Evolutionary conservation across 2,329 filamentous ascomycete genomes (phyloP), one percentile per base, ranked within the genome.

Genomic region (Gnomoniopsis sp.): DNA sequence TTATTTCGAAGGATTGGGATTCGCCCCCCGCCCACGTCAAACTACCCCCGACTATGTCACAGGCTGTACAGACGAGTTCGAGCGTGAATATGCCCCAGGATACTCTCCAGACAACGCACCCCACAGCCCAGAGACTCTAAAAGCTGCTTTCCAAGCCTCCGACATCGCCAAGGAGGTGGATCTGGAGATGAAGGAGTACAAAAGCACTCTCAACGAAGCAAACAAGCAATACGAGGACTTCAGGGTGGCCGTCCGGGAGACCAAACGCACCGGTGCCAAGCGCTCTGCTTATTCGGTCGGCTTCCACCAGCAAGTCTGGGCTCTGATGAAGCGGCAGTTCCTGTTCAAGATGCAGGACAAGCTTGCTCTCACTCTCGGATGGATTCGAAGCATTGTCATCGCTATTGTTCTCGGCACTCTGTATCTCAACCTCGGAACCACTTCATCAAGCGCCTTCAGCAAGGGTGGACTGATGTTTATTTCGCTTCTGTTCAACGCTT

Each of bases 341-440:
- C 79, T 88, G 53, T 86, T 96, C 66, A 95, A 95, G 76, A 88
- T 91, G 77, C 90, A 96, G 71, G 91, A 96, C 70, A 88, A 88
- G 59, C 88, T 93, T 68, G 86, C 87, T n/a, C 79, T 96, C 6
- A 76, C 79, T 15, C 84, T 95, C 33, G 87, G 87, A 1, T 95
- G 89, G 89, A 64, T 81, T 44, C 77, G 82, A 10, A 81, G 75
- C 58, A 86, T 93, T 65, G 77, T 90, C 65, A 87, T 93, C 64
- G 90, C 88, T 15, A 87, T 96, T 60, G 84, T 96, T 23, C 78
- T 91, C 49, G 91, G 91, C 65, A 92, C 90, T 0, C 85, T 95
- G 3, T 96, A 88, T 78, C 80, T 91, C 59, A 78, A 91, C 38
- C 81, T 91, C 36, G 85, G 85, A 1, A 72, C 84, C 53, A 86